Percentiles rank a stretch among this genome's conserved stretches.
Conservation (phyloP, 2,329 filamentous ascomycete species). For the Lecanicillium sp. region DNA sequence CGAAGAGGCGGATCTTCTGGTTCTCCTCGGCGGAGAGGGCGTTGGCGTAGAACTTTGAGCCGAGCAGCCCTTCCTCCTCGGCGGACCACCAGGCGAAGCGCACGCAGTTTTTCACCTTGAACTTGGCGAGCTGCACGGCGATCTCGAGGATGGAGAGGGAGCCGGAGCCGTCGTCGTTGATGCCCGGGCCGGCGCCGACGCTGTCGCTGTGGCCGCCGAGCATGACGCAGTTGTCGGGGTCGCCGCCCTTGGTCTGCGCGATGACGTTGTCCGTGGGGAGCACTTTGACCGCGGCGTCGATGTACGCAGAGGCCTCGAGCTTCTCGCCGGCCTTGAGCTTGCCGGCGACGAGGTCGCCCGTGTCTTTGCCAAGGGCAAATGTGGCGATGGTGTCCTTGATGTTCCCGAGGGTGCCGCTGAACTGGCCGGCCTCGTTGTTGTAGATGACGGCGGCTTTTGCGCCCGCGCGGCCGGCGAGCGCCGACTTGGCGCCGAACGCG, state of each 20-base stretch:
- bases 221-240: slow-evolving; percentile 59
- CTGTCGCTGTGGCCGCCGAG: slow-evolving; percentile 60
- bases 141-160: slow-evolving; percentile 57
- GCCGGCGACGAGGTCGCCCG: slow-evolving; percentile 51
- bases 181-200: slow-evolving; percentile 59
- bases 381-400: slow-evolving; percentile 58
- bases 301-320: slow-evolving; percentile 52
- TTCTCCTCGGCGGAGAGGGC: slow-evolving; percentile 53
- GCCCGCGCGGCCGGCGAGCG: slow-evolving; percentile 60
- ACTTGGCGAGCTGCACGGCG: slow-evolving; percentile 52
- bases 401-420: slow-evolving; percentile 63
- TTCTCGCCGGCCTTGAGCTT: slow-evolving; percentile 45
- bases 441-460: slow-evolving; percentile 68
- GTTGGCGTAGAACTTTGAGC: slow-evolving; percentile 56
- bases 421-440: slow-evolving; percentile 58
- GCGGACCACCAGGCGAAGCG: slow-evolving; percentile 64
- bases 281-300: slow-evolving; percentile 49
- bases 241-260: slow-evolving; percentile 54
- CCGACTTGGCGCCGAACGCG: slow-evolving; percentile 65
- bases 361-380: slow-evolving; percentile 56
- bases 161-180: slow-evolving; percentile 74
- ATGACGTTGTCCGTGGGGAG: slow-evolving; percentile 55
- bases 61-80: slow-evolving; percentile 61
- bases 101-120: slow-evolving; percentile 57
- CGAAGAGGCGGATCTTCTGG: slow-evolving; percentile 56